These are phyloP conservation scores for Arthrinium phaeospermum DNA, from an alignment of 2,329 filamentous ascomycete genomes.

Conservation along the genomic window DNA sequence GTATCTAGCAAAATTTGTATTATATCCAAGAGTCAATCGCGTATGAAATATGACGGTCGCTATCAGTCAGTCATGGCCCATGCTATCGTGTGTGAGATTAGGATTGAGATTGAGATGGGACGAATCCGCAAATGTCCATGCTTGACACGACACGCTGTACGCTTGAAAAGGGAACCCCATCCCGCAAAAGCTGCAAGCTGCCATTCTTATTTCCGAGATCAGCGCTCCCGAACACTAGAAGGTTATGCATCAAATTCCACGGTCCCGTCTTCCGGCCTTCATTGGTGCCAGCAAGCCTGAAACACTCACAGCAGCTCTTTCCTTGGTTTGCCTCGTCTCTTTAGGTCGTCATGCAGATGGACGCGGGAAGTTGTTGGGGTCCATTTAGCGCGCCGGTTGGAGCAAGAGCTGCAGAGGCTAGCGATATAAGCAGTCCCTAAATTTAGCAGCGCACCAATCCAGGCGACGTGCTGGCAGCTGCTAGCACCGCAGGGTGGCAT, in stretches of 20 bases:
- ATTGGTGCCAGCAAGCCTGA: constrained; percentile 11
- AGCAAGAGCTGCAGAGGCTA: background rate
- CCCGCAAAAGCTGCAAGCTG: background rate
- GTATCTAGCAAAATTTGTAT: constrained; percentile 16
- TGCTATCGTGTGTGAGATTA: background rate
- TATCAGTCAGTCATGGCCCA: background rate
- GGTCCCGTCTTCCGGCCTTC: no score
- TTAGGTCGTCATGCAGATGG: constrained; percentile 13
- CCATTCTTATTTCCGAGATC: background rate
- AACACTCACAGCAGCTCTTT: background rate
- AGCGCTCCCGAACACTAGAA: background rate
- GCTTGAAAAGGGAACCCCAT: background rate
- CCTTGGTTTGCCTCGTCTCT: background rate
- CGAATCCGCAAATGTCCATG: no score
- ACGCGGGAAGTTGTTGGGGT: background rate
- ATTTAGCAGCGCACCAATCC: background rate
- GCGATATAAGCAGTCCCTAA: background rate
- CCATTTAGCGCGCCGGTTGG: background rate
- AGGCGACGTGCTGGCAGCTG: background rate
- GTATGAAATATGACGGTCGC: background rate
- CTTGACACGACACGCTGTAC: no score
- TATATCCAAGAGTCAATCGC: constrained; percentile 1
- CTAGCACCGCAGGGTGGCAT: background rate
- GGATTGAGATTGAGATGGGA: no score
- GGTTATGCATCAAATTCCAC: background rate